A percentile compares a stretch with the other conserved stretches of the same genome.
Conservation (phyloP, 2,329 filamentous ascomycete genomes). For the Talaromyces sp. region DNA sequence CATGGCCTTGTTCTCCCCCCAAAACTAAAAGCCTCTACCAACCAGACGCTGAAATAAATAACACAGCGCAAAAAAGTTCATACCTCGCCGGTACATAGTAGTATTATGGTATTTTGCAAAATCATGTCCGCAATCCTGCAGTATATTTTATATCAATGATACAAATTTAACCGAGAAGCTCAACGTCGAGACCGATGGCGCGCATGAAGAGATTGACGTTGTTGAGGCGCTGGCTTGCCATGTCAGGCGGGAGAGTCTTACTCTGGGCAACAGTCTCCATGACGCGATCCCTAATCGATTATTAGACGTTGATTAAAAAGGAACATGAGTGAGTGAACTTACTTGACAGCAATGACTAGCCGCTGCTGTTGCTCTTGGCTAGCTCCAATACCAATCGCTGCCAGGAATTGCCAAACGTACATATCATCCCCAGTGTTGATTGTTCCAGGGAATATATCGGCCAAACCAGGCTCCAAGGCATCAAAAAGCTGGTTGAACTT, state of each 20-base stretch:
- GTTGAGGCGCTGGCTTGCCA: constrained; percentile 76
- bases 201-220: constrained; percentile 99
- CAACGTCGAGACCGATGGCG: constrained; percentile 96
- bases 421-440: constrained; percentile 88
- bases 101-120: not conserved
- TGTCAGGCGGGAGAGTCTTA: constrained; percentile 82
- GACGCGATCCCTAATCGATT: constrained; percentile 66
- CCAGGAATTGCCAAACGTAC: constrained; percentile 97
- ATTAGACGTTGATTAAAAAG: constrained; percentile 20
- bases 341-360: constrained; percentile 89
- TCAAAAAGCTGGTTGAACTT: constrained; percentile 88
- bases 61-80: not conserved
- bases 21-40: not conserved
- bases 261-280: constrained; percentile 89
- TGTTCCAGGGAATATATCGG: constrained; percentile 84
- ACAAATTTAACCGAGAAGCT: constrained; percentile 53
- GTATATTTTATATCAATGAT: not conserved
- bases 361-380: constrained; percentile 93
- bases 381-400: constrained; percentile 89
- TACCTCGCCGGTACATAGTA: not conserved
- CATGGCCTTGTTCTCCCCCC: not conserved
- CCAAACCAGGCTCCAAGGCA: constrained; percentile 75
- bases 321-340: constrained; percentile 27
- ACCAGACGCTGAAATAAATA: constrained; percentile 4
- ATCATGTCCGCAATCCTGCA: not conserved